A percentile compares a stretch with the other conserved stretches of the same genome.
Conservation (phyloP, 192 early-diverging fungal species). For the Diversispora epigaea region DNA sequence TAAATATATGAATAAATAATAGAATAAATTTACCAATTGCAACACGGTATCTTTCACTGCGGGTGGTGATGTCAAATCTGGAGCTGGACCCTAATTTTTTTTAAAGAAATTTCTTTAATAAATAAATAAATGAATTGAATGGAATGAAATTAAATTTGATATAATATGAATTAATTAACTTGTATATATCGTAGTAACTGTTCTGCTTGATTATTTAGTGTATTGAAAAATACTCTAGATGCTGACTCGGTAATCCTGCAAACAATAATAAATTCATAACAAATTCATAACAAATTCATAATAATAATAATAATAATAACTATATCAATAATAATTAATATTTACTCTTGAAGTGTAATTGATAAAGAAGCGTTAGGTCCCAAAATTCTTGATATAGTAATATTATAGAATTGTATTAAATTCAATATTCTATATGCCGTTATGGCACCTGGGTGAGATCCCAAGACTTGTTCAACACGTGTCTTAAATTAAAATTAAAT, state of each 20-base stretch:
- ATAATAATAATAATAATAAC: slow-evolving; percentile 7
- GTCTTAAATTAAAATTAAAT: slow-evolving; percentile 41
- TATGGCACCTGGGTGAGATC: slow-evolving; percentile 63
- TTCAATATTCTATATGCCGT: slow-evolving; percentile 68
- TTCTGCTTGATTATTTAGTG: slow-evolving; percentile 51
- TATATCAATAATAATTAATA: slow-evolving; percentile 38
- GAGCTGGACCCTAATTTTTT: slow-evolving; percentile 46
- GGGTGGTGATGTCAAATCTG: slow-evolving; percentile 61
- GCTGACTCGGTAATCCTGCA: slow-evolving; percentile 54
- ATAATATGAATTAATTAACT: slow-evolving; percentile 33
- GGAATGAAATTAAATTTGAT: neutral
- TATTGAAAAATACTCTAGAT: slow-evolving; percentile 58
- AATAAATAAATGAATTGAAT: slow-evolving; percentile 2
- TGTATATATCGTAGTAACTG: slow-evolving; percentile 48
- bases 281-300: neutral
- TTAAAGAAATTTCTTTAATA: too few relatives aligned
- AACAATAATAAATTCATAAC: neutral
- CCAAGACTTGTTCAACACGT: slow-evolving; percentile 76
- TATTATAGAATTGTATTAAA: slow-evolving; percentile 74
- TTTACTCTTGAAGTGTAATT: slow-evolving; percentile 55
- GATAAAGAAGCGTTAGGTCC: slow-evolving; percentile 53
- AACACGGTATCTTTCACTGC: slow-evolving; percentile 64
- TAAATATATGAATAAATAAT: neutral
- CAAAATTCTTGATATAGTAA: slow-evolving; percentile 63
- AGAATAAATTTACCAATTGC: slow-evolving; percentile 57